A percentile compares a stretch with the other conserved stretches of the same genome.
Conservation (phyloP, 129 eudicot genomes). For the Saposhnikovia divaricata region DNA sequence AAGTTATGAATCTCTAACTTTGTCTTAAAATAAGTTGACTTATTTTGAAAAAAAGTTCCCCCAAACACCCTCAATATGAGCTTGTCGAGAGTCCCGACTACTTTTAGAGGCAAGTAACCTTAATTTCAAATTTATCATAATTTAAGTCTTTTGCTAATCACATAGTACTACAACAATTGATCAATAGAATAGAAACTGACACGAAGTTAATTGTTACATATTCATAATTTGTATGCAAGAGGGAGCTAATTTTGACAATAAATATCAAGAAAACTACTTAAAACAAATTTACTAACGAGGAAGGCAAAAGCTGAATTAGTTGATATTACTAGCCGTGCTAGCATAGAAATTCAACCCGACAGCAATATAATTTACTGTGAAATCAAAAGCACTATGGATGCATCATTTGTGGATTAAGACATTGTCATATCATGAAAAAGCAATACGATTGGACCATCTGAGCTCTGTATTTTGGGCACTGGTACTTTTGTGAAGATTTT, state of each 20-base stretch:
- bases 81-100: slow-evolving; percentile 72
- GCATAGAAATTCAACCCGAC: slow-evolving; percentile 49
- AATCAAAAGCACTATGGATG: slow-evolving; percentile 73
- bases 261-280: slow-evolving; percentile 86
- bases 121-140: background rate
- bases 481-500: slow-evolving; percentile 72
- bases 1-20: no score
- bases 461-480: slow-evolving; percentile 63
- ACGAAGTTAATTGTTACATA: no score
- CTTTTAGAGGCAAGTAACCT: slow-evolving; percentile 52
- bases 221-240: slow-evolving; percentile 54
- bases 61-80: no score
- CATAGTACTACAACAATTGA: background rate
- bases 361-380: slow-evolving; percentile 84
- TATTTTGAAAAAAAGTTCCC: no score
- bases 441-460: slow-evolving; percentile 59
- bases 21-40: no score
- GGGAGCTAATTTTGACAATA: slow-evolving; percentile 66
- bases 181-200: background rate
- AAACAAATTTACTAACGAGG: slow-evolving; percentile 39
- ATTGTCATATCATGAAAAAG: slow-evolving; percentile 65
- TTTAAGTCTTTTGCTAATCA: background rate
- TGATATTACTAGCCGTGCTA: slow-evolving; percentile 84
- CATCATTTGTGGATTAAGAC: slow-evolving; percentile 66
- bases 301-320: slow-evolving; percentile 50